Evolutionary conservation across 2,329 filamentous ascomycete genomes (phyloP).

Genomic region (Beauveria sp.): DNA sequence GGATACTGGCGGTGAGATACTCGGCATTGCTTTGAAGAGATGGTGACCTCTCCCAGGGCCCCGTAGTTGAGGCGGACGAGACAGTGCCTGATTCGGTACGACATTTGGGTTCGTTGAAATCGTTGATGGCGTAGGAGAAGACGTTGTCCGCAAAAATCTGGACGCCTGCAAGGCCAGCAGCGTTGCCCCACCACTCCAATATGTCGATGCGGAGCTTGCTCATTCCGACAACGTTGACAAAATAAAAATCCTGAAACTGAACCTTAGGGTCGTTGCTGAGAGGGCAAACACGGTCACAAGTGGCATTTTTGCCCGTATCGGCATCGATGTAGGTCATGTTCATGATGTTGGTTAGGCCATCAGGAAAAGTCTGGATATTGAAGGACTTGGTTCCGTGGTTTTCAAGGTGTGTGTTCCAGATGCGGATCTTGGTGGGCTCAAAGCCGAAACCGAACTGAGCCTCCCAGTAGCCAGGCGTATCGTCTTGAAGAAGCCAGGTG

Average conservation of each 20-base stretch:
- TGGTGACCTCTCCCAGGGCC: constrained; percentile 64
- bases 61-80: constrained; percentile 61
- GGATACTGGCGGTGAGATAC: constrained; percentile 65
- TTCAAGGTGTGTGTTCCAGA: constrained; percentile 81
- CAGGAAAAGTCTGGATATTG: constrained; percentile 73
- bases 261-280: constrained; percentile 61
- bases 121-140: constrained; percentile 73
- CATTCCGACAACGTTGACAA: constrained; percentile 86
- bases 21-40: constrained; percentile 63
- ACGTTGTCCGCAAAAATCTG: constrained; percentile 83
- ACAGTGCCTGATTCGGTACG: constrained; percentile 40
- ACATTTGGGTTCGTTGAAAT: constrained; percentile 85
- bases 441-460: constrained; percentile 80
- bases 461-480: constrained; percentile 71
- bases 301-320: constrained; percentile 54
- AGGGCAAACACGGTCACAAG: constrained; percentile 80
- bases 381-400: constrained; percentile 84
- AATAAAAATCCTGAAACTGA: constrained; percentile 79
- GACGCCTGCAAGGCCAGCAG: constrained; percentile 78
- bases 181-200: constrained; percentile 76
- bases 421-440: constrained; percentile 73
- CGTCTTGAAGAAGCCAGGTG: constrained; percentile 71
- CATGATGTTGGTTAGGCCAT: constrained; percentile 67
- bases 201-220: constrained; percentile 78
- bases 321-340: constrained; percentile 89